A percentile compares a stretch with the other conserved stretches of the same genome.
phyloP scores from a whole-genome alignment of 1,284 basidiomycete species.

The Pholiota adiposa region DNA sequence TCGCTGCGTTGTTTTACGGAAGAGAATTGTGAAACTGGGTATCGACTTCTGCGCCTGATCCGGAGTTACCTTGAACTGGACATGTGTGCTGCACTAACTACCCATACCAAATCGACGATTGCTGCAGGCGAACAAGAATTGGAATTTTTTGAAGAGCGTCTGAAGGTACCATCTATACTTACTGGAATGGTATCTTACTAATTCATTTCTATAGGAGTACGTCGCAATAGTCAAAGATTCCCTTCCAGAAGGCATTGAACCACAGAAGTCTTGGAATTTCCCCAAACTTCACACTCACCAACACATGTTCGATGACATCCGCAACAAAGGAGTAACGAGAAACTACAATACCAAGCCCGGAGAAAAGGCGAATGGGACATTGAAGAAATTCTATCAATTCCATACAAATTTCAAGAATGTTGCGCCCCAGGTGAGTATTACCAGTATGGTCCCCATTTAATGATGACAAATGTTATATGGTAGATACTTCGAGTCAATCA shows the following conservation, averaged over 20 bases:
- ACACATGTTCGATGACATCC: conserved; percentile 30
- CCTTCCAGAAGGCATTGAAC: too few relatives aligned
- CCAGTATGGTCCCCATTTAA: not conserved
- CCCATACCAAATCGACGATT: conserved; percentile 21
- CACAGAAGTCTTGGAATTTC: conserved; percentile 49
- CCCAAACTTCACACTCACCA: conserved; percentile 18
- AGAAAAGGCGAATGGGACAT: conserved; percentile 25
- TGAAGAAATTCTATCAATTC: conserved; percentile 30
- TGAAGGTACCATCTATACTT: too few relatives aligned
- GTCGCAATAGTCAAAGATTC: too few relatives aligned
- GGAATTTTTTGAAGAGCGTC: conserved; percentile 16
- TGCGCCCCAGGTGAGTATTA: not conserved
- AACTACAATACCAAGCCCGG: conserved; percentile 32
- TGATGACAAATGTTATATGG: too few relatives aligned
- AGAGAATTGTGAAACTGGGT: conserved; percentile 3
- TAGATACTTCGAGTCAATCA: not conserved
- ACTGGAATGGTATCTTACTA: conserved; percentile 10
- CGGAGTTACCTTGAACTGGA: conserved; percentile 21
- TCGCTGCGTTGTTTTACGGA: conserved; percentile 11
- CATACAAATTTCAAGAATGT: conserved; percentile 35
- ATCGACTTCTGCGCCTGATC: conserved; percentile 11
- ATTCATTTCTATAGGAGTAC: conserved; percentile 42
- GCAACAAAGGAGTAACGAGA: conserved; percentile 27
- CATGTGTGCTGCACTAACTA: conserved; percentile 18
- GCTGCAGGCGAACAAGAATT: conserved; percentile 13